Evolutionary conservation across 495 filamentous ascomycete genomes (phyloP).

Genomic region (Penicillium ucsense): DNA sequence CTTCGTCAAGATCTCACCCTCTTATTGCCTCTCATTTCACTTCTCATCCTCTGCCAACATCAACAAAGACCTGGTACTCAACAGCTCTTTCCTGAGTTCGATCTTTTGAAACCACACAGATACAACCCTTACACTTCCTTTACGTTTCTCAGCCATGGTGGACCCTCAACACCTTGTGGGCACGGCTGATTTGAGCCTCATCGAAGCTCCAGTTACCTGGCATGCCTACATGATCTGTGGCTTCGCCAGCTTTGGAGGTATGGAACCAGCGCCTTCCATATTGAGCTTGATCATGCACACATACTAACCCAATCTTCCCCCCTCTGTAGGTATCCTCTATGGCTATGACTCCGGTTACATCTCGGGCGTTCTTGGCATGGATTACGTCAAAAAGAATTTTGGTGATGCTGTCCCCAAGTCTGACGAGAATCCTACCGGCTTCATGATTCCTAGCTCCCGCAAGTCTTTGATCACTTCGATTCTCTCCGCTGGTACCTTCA

Average conservation of each 20-base stretch:
- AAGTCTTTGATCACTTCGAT: constrained; percentile 59
- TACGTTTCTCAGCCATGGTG: constrained; percentile 4
- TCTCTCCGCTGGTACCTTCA: constrained; percentile 65
- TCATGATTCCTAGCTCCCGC: constrained; percentile 9
- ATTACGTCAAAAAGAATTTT: constrained; percentile 41
- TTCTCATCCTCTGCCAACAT: too few relatives aligned
- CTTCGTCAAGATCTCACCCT: too few relatives aligned
- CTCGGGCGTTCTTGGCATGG: constrained; percentile 44
- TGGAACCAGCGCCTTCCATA: background rate
- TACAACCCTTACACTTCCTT: too few relatives aligned
- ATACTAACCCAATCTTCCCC: too few relatives aligned
- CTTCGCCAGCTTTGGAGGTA: constrained; percentile 47
- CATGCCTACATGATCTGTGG: constrained; percentile 52
- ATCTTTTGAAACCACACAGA: too few relatives aligned
- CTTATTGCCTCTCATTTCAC: too few relatives aligned
- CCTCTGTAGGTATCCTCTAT: constrained; percentile 33
- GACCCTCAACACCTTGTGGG: constrained; percentile 3
- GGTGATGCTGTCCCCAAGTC: constrained; percentile 8
- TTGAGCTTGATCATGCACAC: too few relatives aligned
- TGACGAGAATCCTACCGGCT: constrained; percentile 7
- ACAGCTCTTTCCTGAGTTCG: too few relatives aligned
- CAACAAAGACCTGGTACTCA: too few relatives aligned
- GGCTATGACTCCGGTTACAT: constrained; percentile 48
- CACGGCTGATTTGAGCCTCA: constrained; percentile 16
- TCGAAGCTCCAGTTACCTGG: constrained; percentile 52